These are phyloP conservation scores for Cadophora sp. DNA, from an alignment of 2,329 filamentous ascomycete species.

Conservation along the genomic window DNA sequence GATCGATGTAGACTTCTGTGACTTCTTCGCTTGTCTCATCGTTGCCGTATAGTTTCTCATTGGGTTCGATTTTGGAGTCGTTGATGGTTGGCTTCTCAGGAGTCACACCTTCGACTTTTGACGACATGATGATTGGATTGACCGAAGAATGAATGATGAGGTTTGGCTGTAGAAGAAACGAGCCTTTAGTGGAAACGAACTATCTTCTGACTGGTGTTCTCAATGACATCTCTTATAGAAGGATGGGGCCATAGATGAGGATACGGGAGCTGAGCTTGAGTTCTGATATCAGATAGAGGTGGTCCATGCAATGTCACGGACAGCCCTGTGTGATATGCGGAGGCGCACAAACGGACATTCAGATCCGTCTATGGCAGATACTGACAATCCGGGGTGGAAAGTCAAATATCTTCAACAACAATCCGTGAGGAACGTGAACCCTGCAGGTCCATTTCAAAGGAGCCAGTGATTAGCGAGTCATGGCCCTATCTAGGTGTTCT, in stretches of 20 bases:
- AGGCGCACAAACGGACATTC: not conserved
- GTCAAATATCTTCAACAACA: not conserved
- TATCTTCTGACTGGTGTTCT: not conserved
- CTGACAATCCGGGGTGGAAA: not conserved
- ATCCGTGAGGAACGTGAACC: not conserved
- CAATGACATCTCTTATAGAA: not conserved
- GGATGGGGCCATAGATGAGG: not conserved
- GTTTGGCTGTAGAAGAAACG: not conserved
- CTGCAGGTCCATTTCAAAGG: not conserved
- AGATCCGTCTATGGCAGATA: not conserved
- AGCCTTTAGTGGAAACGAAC: not conserved
- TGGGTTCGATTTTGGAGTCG: not conserved
- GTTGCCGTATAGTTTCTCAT: not conserved
- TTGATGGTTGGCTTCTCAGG: not conserved
- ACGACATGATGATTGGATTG: not conserved
- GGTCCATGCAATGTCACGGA: not conserved
- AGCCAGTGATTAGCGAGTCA: slow-evolving; percentile 2
- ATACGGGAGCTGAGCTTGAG: not conserved
- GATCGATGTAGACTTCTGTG: not conserved
- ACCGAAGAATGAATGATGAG: not conserved
- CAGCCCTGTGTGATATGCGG: not conserved
- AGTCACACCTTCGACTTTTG: not conserved
- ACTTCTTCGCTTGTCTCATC: slow-evolving; percentile 9
- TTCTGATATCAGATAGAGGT: not conserved
- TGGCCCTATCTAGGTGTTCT: not conserved